Evolutionary conservation across 148 eudicot species (phyloP), one percentile per base, ranked within the genome.

Genomic region (Vaccinium darrowii): DNA sequence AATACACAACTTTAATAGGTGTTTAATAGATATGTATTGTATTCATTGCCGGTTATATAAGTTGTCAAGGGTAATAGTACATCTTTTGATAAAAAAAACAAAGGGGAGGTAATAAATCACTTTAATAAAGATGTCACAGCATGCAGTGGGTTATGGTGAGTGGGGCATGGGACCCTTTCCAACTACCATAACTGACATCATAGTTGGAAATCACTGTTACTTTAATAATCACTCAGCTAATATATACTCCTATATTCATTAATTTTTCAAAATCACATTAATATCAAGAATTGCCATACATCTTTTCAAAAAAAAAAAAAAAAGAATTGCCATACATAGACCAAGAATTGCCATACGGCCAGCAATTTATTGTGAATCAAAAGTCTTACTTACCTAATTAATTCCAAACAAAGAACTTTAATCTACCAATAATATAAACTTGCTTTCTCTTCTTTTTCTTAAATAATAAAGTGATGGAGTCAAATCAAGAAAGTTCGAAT

Each of bases 161-260:
- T 88, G 85, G 86, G 83, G 67, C 60, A 76, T 15, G 10, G 27
- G 67, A 88, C 87, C 80, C 78, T 85, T 87, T 87, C 76, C 72
- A 91, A 89, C 90, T 78, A 85, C 86, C 87, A 84, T 87, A 91
- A 89, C 91, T 54, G 86, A 87, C 63, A 88, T 78, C 84, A 87
- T 86, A 69, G 80, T 73, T 82, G 78, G 83, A 65, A 30, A 72
- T 54, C 30, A 73, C 54, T 16, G 14, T 47, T 23, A 33, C 71
- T 72, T 65, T 75, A 51, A 47, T 25, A 16, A 53, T 9, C 27
- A 76, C 36, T 67, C 16, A 23, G 16, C 6, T 67, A 25, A 25
- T 67, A 10, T 43, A 43, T 43, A 43, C 6, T 5, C 6, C 0
- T 43, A 43, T 67, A 67, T 67, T 67, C 15, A 27, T 23, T 67